Evolutionary conservation across 1,284 basidiomycete genomes (phyloP).

Genomic region (Cutaneotrichosporon sp.): DNA sequence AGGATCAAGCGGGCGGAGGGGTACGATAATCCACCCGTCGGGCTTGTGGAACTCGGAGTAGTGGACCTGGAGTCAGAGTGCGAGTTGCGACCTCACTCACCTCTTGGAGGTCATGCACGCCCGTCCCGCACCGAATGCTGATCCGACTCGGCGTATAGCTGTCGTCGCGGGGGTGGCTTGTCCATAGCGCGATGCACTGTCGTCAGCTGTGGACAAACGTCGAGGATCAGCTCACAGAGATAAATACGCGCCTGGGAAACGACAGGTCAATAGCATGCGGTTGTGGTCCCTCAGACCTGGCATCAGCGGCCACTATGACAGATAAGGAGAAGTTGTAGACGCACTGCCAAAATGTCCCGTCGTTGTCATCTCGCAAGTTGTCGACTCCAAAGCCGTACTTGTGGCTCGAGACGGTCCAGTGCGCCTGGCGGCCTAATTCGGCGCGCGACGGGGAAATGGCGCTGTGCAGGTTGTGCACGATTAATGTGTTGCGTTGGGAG

Average conservation of each 20-base stretch:
- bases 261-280: slow-evolving; percentile 94
- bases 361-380: slow-evolving; percentile 80
- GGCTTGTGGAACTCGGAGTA: slow-evolving; percentile 80
- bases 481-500: neutral
- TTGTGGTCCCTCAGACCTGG: slow-evolving; percentile 92
- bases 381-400: slow-evolving; percentile 96
- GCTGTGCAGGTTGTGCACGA: neutral
- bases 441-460: slow-evolving; percentile 12
- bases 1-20: slow-evolving; percentile 69
- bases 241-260: slow-evolving; percentile 82
- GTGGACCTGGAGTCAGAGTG: slow-evolving; percentile 57
- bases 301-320: no score
- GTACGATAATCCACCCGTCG: slow-evolving; percentile 90
- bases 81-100: no score
- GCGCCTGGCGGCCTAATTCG: slow-evolving; percentile 58
- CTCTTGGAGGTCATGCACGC: slow-evolving; percentile 86
- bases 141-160: slow-evolving; percentile 94
- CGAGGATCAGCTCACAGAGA: slow-evolving; percentile 62
- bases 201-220: slow-evolving; percentile 50
- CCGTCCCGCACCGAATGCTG: slow-evolving; percentile 84
- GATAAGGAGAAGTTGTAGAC: no score
- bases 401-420: slow-evolving; percentile 95
- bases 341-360: slow-evolving; percentile 97
- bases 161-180: slow-evolving; percentile 84
- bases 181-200: slow-evolving; percentile 85